These are phyloP conservation scores for Candida ascalaphidarum DNA, from an alignment of 805 yeast species.

Conservation along the genomic window DNA sequence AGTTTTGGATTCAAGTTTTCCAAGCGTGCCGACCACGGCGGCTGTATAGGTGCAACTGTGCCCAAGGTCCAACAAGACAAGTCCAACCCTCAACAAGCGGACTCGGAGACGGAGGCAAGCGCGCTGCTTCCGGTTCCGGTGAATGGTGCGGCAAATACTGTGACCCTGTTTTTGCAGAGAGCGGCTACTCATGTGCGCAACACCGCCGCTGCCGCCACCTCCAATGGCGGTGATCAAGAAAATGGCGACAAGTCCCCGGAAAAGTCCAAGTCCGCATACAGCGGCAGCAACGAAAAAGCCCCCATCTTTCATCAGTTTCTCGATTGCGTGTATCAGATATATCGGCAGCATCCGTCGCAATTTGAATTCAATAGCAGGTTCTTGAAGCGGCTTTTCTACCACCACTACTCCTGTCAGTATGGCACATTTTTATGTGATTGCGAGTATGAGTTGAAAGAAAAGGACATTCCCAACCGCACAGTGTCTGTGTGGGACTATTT, in stretches of 20 bases:
- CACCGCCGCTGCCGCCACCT: slow-evolving; percentile 16
- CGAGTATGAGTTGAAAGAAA: slow-evolving; percentile 49
- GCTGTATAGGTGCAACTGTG: slow-evolving; percentile 32
- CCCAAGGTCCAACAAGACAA: slow-evolving; percentile 10
- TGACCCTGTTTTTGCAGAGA: slow-evolving; percentile 5
- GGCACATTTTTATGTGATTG: slow-evolving; percentile 79
- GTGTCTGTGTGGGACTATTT: slow-evolving; percentile 93
- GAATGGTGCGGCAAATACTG: neutral
- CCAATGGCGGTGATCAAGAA: slow-evolving; percentile 8
- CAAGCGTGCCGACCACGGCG: slow-evolving; percentile 75
- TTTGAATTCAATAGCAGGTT: slow-evolving; percentile 91
- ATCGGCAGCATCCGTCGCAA: slow-evolving; percentile 55
- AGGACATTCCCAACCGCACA: slow-evolving; percentile 39
- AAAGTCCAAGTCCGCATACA: slow-evolving; percentile 15
- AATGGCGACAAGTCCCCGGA: slow-evolving; percentile 2
- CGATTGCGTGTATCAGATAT: slow-evolving; percentile 79
- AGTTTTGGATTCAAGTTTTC: slow-evolving; percentile 89
- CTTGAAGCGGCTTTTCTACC: slow-evolving; percentile 75
- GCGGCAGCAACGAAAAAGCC: slow-evolving; percentile 40
- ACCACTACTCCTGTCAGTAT: slow-evolving; percentile 87
- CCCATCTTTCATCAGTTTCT: slow-evolving; percentile 93
- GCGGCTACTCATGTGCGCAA: slow-evolving; percentile 35
- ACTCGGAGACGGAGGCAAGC: slow-evolving; percentile 4
- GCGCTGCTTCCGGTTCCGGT: slow-evolving; percentile 3
- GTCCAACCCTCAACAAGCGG: slow-evolving; percentile 3